phyloP scores from a whole-genome alignment of 1,284 basidiomycete genomes.

The Xerocomus amazonicus region DNA sequence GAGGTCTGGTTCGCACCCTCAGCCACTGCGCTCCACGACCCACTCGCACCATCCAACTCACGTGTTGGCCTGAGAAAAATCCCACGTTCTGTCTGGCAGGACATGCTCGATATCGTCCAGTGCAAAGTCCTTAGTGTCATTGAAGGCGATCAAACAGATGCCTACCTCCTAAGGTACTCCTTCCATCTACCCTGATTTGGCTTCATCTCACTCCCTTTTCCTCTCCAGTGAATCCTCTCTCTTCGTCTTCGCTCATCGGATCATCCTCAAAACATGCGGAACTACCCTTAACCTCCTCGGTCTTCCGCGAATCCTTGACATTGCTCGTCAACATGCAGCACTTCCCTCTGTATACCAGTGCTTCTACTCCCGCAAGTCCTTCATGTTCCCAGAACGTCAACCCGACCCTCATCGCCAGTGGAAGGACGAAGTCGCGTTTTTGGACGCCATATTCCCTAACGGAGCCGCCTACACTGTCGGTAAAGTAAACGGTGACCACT shows the following conservation, averaged over 20 bases:
- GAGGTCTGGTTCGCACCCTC: constrained; percentile 97
- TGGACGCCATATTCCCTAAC: constrained; percentile 84
- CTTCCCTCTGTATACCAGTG: constrained; percentile 77
- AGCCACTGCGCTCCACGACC: constrained; percentile 53
- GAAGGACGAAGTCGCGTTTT: constrained; percentile 88
- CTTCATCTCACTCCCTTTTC: constrained; percentile 1
- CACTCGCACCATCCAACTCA: constrained; percentile 36
- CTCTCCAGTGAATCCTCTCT: constrained; percentile 88
- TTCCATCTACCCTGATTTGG: background rate
- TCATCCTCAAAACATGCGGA: constrained; percentile 99
- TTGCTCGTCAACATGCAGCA: constrained; percentile 77
- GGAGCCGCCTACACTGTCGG: constrained; percentile 97
- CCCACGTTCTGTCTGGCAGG: constrained; percentile 82
- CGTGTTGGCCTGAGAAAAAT: constrained; percentile 77
- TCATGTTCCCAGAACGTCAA: constrained; percentile 99
- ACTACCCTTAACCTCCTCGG: constrained; percentile 97
- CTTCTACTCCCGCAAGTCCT: constrained; percentile 98
- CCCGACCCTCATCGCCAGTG: constrained; percentile 93
- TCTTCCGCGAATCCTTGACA: constrained; percentile 87
- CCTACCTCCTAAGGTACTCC: constrained; percentile 87
- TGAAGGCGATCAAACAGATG: constrained; percentile 85
- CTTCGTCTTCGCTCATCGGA: constrained; percentile 92
- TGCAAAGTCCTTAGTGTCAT: constrained; percentile 95
- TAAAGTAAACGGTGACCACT: constrained; percentile 98
- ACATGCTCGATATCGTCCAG: constrained; percentile 95